A percentile compares a stretch with the other conserved stretches of the same genome.
Evolutionary conservation across 2,329 filamentous ascomycete species (phyloP).

Genomic region (Trichoderma cornu-damae): DNA sequence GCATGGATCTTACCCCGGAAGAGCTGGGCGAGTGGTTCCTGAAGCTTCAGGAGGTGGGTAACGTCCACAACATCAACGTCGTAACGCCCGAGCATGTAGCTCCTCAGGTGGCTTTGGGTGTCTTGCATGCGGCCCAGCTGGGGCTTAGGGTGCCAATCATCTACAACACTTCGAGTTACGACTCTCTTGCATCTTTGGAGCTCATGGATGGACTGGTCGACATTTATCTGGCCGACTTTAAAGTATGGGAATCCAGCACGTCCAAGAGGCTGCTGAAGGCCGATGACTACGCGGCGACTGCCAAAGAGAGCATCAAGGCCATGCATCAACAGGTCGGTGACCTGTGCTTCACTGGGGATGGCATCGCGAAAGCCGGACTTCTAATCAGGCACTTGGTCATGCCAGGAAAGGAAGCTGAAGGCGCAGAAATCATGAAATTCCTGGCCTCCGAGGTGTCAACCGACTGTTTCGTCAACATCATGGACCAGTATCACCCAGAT

Average conservation of each 20-base stretch:
- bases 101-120: constrained; percentile 72
- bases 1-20: constrained; percentile 72
- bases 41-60: constrained; percentile 73
- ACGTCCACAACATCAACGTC: constrained; percentile 85
- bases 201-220: constrained; percentile 76
- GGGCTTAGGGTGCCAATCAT: constrained; percentile 69
- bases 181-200: constrained; percentile 65
- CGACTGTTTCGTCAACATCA: constrained; percentile 77
- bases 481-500: constrained; percentile 81
- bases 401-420: constrained; percentile 73
- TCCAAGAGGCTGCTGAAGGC: constrained; percentile 71
- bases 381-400: constrained; percentile 78
- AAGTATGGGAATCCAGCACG: constrained; percentile 65
- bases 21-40: constrained; percentile 77
- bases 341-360: constrained; percentile 74
- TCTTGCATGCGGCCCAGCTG: constrained; percentile 65
- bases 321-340: constrained; percentile 83
- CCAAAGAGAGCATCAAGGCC: constrained; percentile 69
- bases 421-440: constrained; percentile 68
- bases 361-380: constrained; percentile 72
- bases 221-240: constrained; percentile 86
- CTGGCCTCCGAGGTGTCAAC: constrained; percentile 66
- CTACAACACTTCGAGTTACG: constrained; percentile 81
- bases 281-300: constrained; percentile 66
- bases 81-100: constrained; percentile 84